phyloP scores from a whole-genome alignment of 176 grass and related monocot species.

The Alopecurus myosuroides region DNA sequence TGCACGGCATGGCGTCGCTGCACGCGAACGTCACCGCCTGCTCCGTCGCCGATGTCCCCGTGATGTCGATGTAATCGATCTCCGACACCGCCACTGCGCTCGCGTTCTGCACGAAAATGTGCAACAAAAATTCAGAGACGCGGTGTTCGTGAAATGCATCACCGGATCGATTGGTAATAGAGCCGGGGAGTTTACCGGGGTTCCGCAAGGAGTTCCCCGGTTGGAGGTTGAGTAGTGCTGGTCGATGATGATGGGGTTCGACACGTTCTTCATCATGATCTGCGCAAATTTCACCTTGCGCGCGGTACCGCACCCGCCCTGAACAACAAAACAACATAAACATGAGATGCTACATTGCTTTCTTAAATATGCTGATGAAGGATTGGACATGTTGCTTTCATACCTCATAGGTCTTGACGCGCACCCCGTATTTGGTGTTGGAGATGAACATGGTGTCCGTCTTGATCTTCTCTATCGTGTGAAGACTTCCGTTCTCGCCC shows the following conservation, averaged over 20 bases:
- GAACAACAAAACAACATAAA: not conserved
- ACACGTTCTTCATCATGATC: conserved; percentile 65
- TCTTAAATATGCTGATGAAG: too few relatives aligned
- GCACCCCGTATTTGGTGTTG: conserved; percentile 53
- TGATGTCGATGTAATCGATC: conserved; percentile 41
- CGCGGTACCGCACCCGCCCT: conserved; percentile 53
- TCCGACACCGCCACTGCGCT: conserved; percentile 17
- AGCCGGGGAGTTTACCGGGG: not conserved
- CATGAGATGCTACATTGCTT: too few relatives aligned
- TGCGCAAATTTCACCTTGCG: conserved; percentile 56
- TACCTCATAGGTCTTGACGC: conserved; percentile 67
- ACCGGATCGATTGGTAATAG: not conserved
- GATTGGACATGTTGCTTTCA: not conserved
- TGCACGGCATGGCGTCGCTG: conserved; percentile 42
- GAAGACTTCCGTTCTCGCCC: conserved; percentile 29
- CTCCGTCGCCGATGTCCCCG: conserved; percentile 36
- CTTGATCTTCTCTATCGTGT: conserved; percentile 53
- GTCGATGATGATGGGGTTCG: conserved; percentile 67
- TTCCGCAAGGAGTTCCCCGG: conserved; percentile 2
- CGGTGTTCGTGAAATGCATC: not conserved
- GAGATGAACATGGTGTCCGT: conserved; percentile 54
- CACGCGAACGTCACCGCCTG: conserved; percentile 32
- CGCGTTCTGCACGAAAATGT: not conserved
- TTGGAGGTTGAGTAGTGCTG: conserved; percentile 37
- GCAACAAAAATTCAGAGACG: not conserved